These are phyloP conservation scores for Mycena olivaceomarginata DNA, from an alignment of 768 basidiomycete species.

Conservation along the genomic window DNA sequence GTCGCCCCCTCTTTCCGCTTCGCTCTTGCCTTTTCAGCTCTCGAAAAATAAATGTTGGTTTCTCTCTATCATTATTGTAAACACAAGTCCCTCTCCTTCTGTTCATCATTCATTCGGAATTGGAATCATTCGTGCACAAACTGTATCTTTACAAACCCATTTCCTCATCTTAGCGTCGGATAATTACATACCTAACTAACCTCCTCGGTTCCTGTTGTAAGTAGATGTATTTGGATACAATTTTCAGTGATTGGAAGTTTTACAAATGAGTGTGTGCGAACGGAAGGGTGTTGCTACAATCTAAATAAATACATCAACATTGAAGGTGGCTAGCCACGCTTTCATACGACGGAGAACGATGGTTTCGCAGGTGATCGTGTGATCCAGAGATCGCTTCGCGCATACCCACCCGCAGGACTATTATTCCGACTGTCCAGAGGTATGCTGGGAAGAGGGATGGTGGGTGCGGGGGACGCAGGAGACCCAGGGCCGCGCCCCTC, in stretches of 20 bases:
- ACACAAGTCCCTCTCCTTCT: conserved; percentile 29
- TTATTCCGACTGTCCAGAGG: conserved; percentile 32
- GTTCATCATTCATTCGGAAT: conserved; percentile 31
- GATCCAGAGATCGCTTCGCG: conserved; percentile 39
- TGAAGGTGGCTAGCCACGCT: conserved; percentile 18
- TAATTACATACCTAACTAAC: conserved; percentile 43
- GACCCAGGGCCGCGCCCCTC: conserved; percentile 30
- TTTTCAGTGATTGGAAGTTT: conserved; percentile 15
- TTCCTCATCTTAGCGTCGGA: conserved; percentile 36
- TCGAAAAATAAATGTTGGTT: neutral
- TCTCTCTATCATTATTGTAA: conserved; percentile 40
- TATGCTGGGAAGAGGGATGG: conserved; percentile 39
- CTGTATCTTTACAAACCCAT: conserved; percentile 43
- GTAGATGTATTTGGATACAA: conserved; percentile 46
- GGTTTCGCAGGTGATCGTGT: conserved; percentile 33
- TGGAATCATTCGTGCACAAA: conserved; percentile 31
- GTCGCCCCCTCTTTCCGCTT: neutral
- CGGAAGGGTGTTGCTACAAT: conserved; percentile 23
- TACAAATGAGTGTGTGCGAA: conserved; percentile 39
- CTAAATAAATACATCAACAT: conserved; percentile 4
- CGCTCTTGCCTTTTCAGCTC: conserved; percentile 3
- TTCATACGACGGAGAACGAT: conserved; percentile 30
- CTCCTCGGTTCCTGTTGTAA: conserved; percentile 29
- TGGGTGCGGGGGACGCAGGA: conserved; percentile 17
- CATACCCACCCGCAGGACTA: conserved; percentile 19